Conservation (phyloP, 805 yeast species). For the Sugiyamaella smithiae region DNA sequence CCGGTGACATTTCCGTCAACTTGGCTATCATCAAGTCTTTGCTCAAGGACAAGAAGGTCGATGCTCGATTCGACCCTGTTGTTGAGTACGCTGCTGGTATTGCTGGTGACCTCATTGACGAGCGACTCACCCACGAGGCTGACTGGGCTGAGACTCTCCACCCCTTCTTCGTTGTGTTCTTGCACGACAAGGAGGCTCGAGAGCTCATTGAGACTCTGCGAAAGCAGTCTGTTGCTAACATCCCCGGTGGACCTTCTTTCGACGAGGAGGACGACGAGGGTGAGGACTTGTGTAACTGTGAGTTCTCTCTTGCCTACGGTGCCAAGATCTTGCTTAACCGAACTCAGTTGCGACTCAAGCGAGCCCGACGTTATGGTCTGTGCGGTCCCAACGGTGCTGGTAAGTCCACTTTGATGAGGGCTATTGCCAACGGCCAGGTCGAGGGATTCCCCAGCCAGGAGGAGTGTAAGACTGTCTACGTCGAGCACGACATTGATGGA, state of each 20-base stretch:
- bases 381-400: constrained; percentile 99
- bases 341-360: constrained; percentile 97
- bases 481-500: constrained; percentile 99
- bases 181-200: constrained; percentile 90
- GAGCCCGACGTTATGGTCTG: constrained; percentile 96
- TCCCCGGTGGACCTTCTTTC: constrained; percentile 90
- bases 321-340: constrained; percentile 99
- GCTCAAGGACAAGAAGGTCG: constrained; percentile 58
- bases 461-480: constrained; percentile 98
- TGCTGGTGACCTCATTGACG: constrained; percentile 99
- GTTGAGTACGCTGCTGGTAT: constrained; percentile 85
- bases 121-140: constrained; percentile 88
- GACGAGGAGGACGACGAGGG: constrained; percentile 95
- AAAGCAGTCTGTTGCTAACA: constrained; percentile 95
- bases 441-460: constrained; percentile 99
- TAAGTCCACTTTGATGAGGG: constrained; percentile 94
- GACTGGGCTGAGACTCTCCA: constrained; percentile 87
- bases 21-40: constrained; percentile 74
- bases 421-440: constrained; percentile 96
- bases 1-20: constrained; percentile 94
- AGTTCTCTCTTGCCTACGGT: constrained; percentile 99
- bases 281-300: constrained; percentile 99
- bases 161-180: constrained; percentile 94
- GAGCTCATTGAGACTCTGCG: constrained; percentile 91
- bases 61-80: constrained; percentile 73